phyloP scores from a whole-genome alignment of 805 yeast species.

The Schwanniomyces sp. region DNA sequence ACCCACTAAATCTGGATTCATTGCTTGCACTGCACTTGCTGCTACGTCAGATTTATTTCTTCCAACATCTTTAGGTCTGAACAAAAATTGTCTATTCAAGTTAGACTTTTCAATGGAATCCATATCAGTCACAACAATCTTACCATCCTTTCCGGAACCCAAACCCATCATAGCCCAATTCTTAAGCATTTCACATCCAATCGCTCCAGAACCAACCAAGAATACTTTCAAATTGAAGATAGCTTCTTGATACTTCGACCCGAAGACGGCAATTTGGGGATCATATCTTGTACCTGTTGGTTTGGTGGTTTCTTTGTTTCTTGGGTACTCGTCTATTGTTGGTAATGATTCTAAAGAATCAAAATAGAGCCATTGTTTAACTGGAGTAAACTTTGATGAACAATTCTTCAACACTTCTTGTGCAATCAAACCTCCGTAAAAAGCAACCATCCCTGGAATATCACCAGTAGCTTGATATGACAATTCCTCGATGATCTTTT shows the following conservation, averaged over 20 bases:
- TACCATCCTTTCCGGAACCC: conserved; percentile 89
- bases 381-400: conserved; percentile 93
- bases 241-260: conserved; percentile 69
- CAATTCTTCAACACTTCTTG: conserved; percentile 96
- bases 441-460: conserved; percentile 84
- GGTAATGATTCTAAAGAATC: conserved; percentile 94
- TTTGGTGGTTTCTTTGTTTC: conserved; percentile 69
- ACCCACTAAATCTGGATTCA: conserved; percentile 83
- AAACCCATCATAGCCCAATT: conserved; percentile 98
- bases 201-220: conserved; percentile 96
- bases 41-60: conserved; percentile 88
- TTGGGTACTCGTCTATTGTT: conserved; percentile 49
- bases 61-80: conserved; percentile 94
- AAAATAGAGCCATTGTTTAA: conserved; percentile 88
- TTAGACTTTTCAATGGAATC: conserved; percentile 95
- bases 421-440: conserved; percentile 91
- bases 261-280: conserved; percentile 93
- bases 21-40: conserved; percentile 73
- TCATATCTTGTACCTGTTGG: conserved; percentile 87
- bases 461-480: conserved; percentile 90
- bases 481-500: conserved; percentile 65
- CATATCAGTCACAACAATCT: conserved; percentile 83
- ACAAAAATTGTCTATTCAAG: conserved; percentile 92
- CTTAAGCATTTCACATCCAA: conserved; percentile 98
- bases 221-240: conserved; percentile 80